Evolutionary conservation across 106 monocot species (phyloP).

Genomic region (Dioscorea alata): DNA sequence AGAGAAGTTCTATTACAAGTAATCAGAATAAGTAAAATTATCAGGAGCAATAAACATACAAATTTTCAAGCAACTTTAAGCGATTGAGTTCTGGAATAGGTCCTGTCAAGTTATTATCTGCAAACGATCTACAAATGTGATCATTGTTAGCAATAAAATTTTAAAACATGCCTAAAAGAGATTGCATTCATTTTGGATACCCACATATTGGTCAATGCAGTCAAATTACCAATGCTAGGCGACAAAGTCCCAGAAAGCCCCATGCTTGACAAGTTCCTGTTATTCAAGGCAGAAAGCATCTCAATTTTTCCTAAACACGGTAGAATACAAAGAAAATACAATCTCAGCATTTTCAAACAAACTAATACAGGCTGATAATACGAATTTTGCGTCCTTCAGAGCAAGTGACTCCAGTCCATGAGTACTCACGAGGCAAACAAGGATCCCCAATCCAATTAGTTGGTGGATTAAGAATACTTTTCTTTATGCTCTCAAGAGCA

Average conservation of each 20-base stretch:
- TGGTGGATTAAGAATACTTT: conserved; percentile 50
- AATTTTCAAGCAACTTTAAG: conserved; percentile 35
- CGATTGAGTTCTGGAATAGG: conserved; percentile 61
- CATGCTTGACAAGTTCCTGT: conserved; percentile 73
- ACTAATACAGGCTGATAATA: conserved; percentile 79
- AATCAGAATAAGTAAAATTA: background rate
- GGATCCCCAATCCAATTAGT: conserved; percentile 92
- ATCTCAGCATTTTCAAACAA: conserved; percentile 1
- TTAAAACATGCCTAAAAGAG: background rate
- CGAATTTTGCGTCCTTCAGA: conserved; percentile 35
- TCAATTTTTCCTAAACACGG: background rate
- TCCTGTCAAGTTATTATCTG: conserved; percentile 60
- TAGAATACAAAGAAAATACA: background rate
- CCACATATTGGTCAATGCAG: conserved; percentile 70
- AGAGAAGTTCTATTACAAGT: background rate
- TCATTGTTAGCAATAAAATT: conserved; percentile 9
- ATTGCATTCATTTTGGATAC: conserved; percentile 5
- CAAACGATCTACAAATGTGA: conserved; percentile 33
- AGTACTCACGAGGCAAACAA: conserved; percentile 62
- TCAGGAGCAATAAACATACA: conserved; percentile 41
- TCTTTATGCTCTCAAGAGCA: conserved; percentile 47
- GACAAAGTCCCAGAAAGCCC: conserved; percentile 68
- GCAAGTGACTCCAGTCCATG: conserved; percentile 85
- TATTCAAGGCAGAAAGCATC: background rate
- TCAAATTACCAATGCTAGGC: conserved; percentile 49